Evolutionary conservation across 129 eudicot genomes (phyloP), one percentile per base, ranked within the genome.

Genomic region (Tagetes erecta): DNA sequence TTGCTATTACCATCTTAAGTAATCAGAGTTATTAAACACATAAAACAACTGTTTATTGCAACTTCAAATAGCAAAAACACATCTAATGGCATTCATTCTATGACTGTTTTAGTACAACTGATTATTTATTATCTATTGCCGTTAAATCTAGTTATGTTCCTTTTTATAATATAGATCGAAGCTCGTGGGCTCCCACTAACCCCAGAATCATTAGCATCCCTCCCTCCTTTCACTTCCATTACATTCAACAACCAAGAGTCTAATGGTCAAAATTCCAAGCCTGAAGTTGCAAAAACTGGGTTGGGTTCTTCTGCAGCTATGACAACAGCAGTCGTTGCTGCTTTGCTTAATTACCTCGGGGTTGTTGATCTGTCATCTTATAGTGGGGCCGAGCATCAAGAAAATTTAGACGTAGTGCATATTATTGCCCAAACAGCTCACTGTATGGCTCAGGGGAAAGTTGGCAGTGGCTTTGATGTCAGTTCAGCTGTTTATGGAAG

Each of bases 241-340:
- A 82, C 96, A 51, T 85, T 95, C 65, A 95, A 91, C 40, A 78
- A 87, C 4, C 87, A 70, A 72, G 83, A 83, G 74, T 73, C 90
- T 50, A 72, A 71, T 58, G 90, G 86, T 64, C 76, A 72, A 74
- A 85, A 71, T 34, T 66, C 87, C 45, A 92, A 87, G 79, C 99
- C 97, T 67, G 99, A 95, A 87, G 99, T 95, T 78, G 99, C 99
- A 60, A 95, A 95, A 84, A 95, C 97, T 63, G 99, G 99, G 11
- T 63, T 95, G 78, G 99, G 99, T 52, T 95, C 99, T 8, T 95
- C 99, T 72, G 97, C 97, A 63, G 96, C 99, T 41, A 95, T 95
- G 99, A 95, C 97, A 38, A 91, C 96, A 66, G 90, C 96, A 4
- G 99, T 95, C 50, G 96, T 91, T 64, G 97, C 99, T 80, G 93